phyloP scores from a whole-genome alignment of 2,329 filamentous ascomycete genomes.

The Dissoconium aciculare region DNA sequence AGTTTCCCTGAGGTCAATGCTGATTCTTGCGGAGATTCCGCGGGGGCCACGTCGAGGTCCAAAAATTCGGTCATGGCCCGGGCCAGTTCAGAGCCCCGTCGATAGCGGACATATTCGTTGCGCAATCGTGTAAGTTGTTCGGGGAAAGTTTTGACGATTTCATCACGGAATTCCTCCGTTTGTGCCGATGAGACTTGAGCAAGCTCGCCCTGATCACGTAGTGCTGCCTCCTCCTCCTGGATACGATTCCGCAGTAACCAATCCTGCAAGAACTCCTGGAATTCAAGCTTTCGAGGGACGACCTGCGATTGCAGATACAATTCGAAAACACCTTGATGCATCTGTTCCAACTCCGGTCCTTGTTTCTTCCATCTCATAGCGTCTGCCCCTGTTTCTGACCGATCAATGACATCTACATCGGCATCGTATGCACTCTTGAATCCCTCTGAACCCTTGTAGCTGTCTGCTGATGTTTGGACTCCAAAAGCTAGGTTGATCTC shows the following conservation, averaged over 20 bases:
- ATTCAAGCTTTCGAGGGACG: conserved; percentile 21
- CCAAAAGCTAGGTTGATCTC: conserved; percentile 58
- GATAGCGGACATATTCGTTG: conserved; percentile 33
- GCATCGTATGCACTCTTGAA: conserved; percentile 28
- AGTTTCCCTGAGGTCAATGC: neutral
- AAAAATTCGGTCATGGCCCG: conserved; percentile 41
- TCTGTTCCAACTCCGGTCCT: conserved; percentile 44
- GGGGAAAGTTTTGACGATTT: conserved; percentile 12
- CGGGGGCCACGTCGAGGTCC: conserved; percentile 36
- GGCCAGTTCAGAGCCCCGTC: conserved; percentile 37
- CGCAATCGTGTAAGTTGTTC: conserved; percentile 24
- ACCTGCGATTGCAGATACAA: conserved; percentile 31
- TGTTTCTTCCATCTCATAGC: conserved; percentile 40
- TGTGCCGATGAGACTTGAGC: conserved; percentile 6
- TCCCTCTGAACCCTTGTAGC: too few species aligned
- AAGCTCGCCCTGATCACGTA: conserved; percentile 9
- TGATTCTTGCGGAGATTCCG: neutral
- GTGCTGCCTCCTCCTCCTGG: conserved; percentile 1
- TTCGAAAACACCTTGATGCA: conserved; percentile 41
- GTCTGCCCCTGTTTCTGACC: conserved; percentile 5
- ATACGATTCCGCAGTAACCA: conserved; percentile 11
- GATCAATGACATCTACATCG: conserved; percentile 30
- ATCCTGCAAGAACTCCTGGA: conserved; percentile 18
- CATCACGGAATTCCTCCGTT: conserved; percentile 8
- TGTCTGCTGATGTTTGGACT: conserved; percentile 11